phyloP scores from a whole-genome alignment of 1,284 basidiomycete species.

The Trichosporon ovoides region DNA sequence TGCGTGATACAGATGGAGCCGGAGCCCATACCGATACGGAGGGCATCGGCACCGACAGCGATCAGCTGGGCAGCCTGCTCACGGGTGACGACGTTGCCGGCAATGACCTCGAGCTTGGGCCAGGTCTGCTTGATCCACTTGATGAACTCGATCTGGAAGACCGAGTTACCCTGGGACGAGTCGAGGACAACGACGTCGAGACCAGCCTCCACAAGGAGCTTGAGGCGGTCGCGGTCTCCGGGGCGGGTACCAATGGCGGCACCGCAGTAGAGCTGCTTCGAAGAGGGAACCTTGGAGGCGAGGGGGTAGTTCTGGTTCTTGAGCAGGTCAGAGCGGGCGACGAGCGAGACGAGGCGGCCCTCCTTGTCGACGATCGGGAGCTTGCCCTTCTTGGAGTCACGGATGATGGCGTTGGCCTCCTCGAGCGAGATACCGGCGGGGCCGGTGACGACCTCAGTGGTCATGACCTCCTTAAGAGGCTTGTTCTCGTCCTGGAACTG shows the following conservation, averaged over 20 bases:
- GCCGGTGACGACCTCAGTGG: slow-evolving; percentile 74
- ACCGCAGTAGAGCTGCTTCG: slow-evolving; percentile 94
- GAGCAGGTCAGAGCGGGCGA: slow-evolving; percentile 91
- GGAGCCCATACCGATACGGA: slow-evolving; percentile 95
- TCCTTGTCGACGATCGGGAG: slow-evolving; percentile 77
- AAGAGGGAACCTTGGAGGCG: slow-evolving; percentile 84
- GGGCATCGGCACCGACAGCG: slow-evolving; percentile 85
- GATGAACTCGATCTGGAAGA: slow-evolving; percentile 93
- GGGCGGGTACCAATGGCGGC: slow-evolving; percentile 95
- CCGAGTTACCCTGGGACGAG: slow-evolving; percentile 93
- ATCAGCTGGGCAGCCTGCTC: slow-evolving; percentile 95
- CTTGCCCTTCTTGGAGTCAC: slow-evolving; percentile 97
- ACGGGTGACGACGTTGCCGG: slow-evolving; percentile 95
- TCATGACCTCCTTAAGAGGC: slow-evolving; percentile 85
- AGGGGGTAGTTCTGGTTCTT: slow-evolving; percentile 98
- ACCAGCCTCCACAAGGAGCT: slow-evolving; percentile 83
- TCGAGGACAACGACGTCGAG: slow-evolving; percentile 94
- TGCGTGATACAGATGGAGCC: slow-evolving; percentile 99
- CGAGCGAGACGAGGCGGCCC: slow-evolving; percentile 74
- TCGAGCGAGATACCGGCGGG: slow-evolving; percentile 77
- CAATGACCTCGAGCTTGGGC: slow-evolving; percentile 84
- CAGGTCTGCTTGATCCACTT: slow-evolving; percentile 84
- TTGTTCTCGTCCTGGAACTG: slow-evolving; percentile 76
- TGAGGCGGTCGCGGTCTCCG: slow-evolving; percentile 78
- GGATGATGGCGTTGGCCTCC: slow-evolving; percentile 90